Base-by-base conservation (phyloP, 306 rosid species). In the Malus orientalis region DNA sequence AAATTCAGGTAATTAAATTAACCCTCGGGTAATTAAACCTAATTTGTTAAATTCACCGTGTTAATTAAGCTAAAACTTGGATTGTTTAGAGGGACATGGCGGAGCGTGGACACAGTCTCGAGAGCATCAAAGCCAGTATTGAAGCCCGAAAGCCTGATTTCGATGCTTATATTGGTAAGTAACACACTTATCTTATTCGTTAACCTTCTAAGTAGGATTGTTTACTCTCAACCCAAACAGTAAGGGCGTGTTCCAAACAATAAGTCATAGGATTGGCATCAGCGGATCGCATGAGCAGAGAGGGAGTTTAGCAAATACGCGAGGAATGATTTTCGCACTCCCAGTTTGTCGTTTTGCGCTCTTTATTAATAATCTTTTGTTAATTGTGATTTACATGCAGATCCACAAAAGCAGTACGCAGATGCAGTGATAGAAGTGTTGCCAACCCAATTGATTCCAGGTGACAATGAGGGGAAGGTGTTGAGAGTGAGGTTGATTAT, bases 111-210 rank as follows among this genome's bases (percentile, higher is more conserved):
- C 99, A 96, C 62, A 96, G 99, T 72, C 99, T 96, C 47, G 99
- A 96, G 84, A 96, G 99, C 87, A 96, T 96, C 87, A 96, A 96
- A 84, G 99, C 98, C 81, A 96, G 99, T 74, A 96, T 96, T 53
- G 93, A 96, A 86, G 98, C 98, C 61, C 86, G 99, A 55, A 96
- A 96, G 73, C 99, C 99, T 61, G 99, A 96, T 66, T 96, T 96
- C 59, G 99, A 96, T 1, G 99, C 99, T 27, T 96, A 72, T 74
- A 96, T 96, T 64, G 99, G 99, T 95, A 89, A 11, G 40, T 57
- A 19, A 57, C 10, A 57, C 62, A 9, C 22, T 27, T 27, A 27
- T 27, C 29, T 27, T 27, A 27, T 27, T 27, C 29, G 29, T 27
- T 27, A 27, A 27, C 3, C 29, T 27, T 27, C 29, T 27, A 27